Evolutionary conservation across 1,139 yeast genomes (phyloP).

Genomic region (Blastobotrys aristatus): DNA sequence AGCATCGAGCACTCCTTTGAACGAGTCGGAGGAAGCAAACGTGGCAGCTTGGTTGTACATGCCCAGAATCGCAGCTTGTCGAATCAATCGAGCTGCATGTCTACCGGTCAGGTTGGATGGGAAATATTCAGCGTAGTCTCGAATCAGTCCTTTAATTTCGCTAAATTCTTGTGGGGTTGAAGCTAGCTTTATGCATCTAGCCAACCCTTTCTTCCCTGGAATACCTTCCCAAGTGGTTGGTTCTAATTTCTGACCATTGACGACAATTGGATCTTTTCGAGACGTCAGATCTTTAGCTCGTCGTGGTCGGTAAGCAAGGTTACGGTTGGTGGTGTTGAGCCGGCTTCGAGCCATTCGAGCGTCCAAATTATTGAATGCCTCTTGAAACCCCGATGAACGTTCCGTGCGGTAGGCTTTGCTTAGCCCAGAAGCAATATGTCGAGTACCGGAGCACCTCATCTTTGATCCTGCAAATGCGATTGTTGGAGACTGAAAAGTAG

Average conservation of each 20-base stretch:
- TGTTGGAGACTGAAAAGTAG: background rate
- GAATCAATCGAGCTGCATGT: conserved; percentile 19
- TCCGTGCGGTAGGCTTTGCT: too few relatives aligned
- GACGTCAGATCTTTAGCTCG: conserved; percentile 22
- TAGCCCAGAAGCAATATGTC: background rate
- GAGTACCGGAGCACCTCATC: background rate
- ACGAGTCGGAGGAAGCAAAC: conserved; percentile 6
- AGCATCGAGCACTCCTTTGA: background rate
- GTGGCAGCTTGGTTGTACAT: conserved; percentile 14
- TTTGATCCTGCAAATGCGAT: background rate
- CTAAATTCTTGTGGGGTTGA: conserved; percentile 19
- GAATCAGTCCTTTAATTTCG: conserved; percentile 14
- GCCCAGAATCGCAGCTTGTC: conserved; percentile 15
- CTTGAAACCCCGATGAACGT: background rate
- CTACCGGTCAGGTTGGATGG: conserved; percentile 17
- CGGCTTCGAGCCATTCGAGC: conserved; percentile 18
- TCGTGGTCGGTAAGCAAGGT: conserved; percentile 29
- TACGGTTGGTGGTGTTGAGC: conserved; percentile 22
- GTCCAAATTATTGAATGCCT: conserved; percentile 6
- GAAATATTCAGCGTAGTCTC: conserved; percentile 16
- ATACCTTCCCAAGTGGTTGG: conserved; percentile 27
- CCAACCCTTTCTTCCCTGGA: conserved; percentile 26
- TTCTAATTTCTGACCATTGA: conserved; percentile 22
- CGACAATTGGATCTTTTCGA: conserved; percentile 21
- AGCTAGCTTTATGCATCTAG: conserved; percentile 15